Base-by-base conservation (phyloP, 495 filamentous ascomycete genomes). In the Podospora conica region DNA sequence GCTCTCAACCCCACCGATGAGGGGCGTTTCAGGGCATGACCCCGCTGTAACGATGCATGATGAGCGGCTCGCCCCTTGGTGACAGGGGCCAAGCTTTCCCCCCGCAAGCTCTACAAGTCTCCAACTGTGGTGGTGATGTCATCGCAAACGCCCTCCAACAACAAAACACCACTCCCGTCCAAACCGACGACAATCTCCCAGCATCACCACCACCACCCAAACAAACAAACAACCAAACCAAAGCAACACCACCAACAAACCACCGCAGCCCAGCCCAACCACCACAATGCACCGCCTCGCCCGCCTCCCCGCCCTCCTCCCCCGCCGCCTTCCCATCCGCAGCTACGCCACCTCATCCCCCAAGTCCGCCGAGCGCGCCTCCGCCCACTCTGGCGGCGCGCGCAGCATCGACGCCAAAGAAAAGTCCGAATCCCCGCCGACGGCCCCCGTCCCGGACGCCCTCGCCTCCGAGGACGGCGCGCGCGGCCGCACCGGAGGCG, bases 301-400 rank as follows among this genome's bases (percentile, higher is more conserved):
- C 27, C 22, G 22, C 10, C 55, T 22, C 24, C 55, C 21, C 9
- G 11, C 53, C 55, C 55, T 56, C 33, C 59, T 48, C 59, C n/a
- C 18, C 18, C 58, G 58, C 28, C 9, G 21, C 58, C 15, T 1
- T 0, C 12, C 12, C 23, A 9, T 23, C 48, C 40, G 48, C 40
- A 31, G 56, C n/a, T 25, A 61, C 53, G 65, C 56, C 9, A 57
- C 65, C 2, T 69, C 69, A 0, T 48, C 69, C 12, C 71, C 73
- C 23, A 75, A 78, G 40, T 60, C 72, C 2, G 71, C 79, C 64
- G 80, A 83, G 55, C 67, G 74, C 8, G 70, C 80, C 33, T 78
- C 76, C 40, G 78, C 80, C 59, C 69, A 78, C 55, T 78, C 77
- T 11, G 81, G 80, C 58, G 80, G 78, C 5, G 77, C 81, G 1